These are phyloP conservation scores for Elaeagnus macrophylla DNA, from an alignment of 306 rosid genomes.

Conservation along the genomic window DNA sequence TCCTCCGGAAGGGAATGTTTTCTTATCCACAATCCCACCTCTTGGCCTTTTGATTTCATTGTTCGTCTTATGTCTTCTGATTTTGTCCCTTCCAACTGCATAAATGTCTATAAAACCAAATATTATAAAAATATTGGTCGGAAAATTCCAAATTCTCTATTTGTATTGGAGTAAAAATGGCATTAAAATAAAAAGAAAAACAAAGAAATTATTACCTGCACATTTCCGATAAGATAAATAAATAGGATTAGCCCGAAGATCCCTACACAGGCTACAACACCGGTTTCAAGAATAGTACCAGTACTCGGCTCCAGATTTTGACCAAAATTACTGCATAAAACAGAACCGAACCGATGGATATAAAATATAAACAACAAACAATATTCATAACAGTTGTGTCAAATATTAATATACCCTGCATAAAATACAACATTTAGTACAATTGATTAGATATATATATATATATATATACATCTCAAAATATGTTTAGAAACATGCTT, in stretches of 20 bases:
- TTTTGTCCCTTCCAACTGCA: constrained; percentile 56
- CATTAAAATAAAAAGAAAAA: too few species aligned
- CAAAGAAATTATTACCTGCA: too few species aligned
- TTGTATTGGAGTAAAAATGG: too few species aligned
- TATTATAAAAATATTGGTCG: not conserved
- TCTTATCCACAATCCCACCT: constrained; percentile 12
- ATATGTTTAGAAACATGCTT: too few species aligned
- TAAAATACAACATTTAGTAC: too few species aligned
- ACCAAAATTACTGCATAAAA: not conserved
- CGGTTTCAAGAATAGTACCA: not conserved
- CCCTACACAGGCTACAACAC: not conserved
- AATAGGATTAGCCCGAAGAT: not conserved
- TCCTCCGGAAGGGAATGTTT: constrained; percentile 7
- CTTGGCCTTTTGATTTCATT: constrained; percentile 14
- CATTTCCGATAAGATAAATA: not conserved
- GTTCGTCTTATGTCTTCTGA: constrained; percentile 49
- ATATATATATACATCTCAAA: too few species aligned
- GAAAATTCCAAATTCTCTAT: too few species aligned
- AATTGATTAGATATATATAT: too few species aligned
- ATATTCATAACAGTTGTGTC: too few species aligned
- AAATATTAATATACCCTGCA: too few species aligned
- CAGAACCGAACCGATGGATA: too few species aligned
- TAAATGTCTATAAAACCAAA: constrained; percentile 36
- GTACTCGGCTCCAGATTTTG: not conserved
- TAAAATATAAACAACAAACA: too few species aligned